These are phyloP conservation scores for Candida sphagnicola DNA, from an alignment of 805 yeast genomes.

Conservation along the genomic window DNA sequence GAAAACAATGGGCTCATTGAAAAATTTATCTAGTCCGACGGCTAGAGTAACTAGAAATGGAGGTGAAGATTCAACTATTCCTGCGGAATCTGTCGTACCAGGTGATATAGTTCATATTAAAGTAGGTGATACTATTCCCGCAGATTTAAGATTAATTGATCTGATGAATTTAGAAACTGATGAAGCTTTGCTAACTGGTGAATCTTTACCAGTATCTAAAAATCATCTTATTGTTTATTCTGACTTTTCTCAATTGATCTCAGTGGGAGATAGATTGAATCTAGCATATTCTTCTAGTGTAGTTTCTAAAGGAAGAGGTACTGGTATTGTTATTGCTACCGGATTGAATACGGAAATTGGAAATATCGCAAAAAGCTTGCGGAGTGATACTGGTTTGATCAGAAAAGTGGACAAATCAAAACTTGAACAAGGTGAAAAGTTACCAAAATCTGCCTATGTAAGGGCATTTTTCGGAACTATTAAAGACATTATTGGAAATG, in stretches of 20 bases:
- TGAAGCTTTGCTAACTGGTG: constrained; percentile 42
- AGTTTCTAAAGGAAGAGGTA: constrained; percentile 40
- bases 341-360: constrained; percentile 41
- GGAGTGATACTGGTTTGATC: constrained; percentile 18
- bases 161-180: constrained; percentile 38
- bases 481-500: constrained; percentile 39
- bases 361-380: constrained; percentile 33
- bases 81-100: constrained; percentile 43
- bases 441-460: constrained; percentile 32
- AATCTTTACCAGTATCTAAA: constrained; percentile 33
- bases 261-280: constrained; percentile 35
- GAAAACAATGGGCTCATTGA: constrained; percentile 46
- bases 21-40: constrained; percentile 43
- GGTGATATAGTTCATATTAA: constrained; percentile 39
- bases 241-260: constrained; percentile 31
- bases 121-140: constrained; percentile 43
- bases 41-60: constrained; percentile 46
- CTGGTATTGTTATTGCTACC: constrained; percentile 36
- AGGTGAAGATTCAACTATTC: constrained; percentile 21
- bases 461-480: constrained; percentile 33
- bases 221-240: constrained; percentile 29
- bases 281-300: constrained; percentile 34
- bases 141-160: constrained; percentile 35
- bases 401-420: constrained; percentile 32
- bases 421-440: constrained; percentile 24